Conservation (phyloP, 2,329 filamentous ascomycete genomes). For the Penicillium sp. region DNA sequence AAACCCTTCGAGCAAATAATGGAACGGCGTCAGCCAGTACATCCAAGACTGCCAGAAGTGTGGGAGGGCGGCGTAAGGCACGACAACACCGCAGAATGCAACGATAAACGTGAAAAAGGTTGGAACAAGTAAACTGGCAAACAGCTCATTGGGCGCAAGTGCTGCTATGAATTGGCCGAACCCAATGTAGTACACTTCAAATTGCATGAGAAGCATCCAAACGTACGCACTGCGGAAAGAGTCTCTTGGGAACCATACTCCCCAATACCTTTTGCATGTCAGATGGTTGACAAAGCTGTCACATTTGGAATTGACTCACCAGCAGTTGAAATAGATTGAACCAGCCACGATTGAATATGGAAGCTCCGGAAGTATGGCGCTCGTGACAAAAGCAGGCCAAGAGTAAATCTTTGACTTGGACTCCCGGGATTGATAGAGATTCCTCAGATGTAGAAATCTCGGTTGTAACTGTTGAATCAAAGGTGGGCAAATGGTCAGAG, state of each 20-base stretch:
- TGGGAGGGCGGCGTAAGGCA: constrained; percentile 64
- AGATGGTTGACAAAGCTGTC: background rate
- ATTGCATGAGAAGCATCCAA: constrained; percentile 66
- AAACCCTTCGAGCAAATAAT: constrained; percentile 65
- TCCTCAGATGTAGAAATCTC: constrained; percentile 65
- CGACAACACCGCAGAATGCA: constrained; percentile 73
- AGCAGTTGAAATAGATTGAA: constrained; percentile 65
- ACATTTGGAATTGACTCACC: constrained; percentile 45
- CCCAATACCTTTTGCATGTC: constrained; percentile 48
- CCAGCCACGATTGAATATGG: constrained; percentile 69
- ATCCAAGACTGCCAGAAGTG: constrained; percentile 67
- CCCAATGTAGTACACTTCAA: constrained; percentile 66
- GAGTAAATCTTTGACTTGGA: constrained; percentile 78
- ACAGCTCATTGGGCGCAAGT: constrained; percentile 65
- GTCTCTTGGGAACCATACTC: constrained; percentile 54
- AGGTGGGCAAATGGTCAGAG: constrained; percentile 71
- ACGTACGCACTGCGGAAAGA: constrained; percentile 62
- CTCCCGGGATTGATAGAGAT: constrained; percentile 71
- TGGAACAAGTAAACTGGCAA: constrained; percentile 67
- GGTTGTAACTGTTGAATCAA: constrained; percentile 78
- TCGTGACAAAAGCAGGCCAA: constrained; percentile 70
- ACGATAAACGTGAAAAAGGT: constrained; percentile 70
- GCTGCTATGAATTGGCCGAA: constrained; percentile 70
- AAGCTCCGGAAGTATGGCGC: constrained; percentile 67
- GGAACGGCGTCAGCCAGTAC: constrained; percentile 69